Evolutionary conservation across 129 eudicot species (phyloP), one percentile per base, ranked within the genome.

Genomic region (Lonicera japonica): DNA sequence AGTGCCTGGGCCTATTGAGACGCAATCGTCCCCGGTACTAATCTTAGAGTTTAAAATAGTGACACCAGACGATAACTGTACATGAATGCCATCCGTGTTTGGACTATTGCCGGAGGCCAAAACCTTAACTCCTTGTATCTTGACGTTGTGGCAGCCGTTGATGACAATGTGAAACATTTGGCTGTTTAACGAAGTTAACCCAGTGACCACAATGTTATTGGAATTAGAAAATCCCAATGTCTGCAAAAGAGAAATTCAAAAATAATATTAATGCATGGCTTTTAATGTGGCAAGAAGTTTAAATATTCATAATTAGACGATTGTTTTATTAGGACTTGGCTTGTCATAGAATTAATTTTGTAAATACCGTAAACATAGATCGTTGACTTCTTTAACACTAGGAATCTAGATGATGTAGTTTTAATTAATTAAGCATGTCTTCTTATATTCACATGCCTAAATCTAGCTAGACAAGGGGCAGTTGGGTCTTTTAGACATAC

Each of bases 51-150:
- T 74, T 18, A 68, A 17, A 7, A 90, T 74, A 5, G 79, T 56
- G 45, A 90, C 86, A 8, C 56, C 74, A 0, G 86, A 73, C 15
- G 97, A 90, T 8, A 59, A 46, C 47, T 73, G 80, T 2, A 90
- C 68, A 60, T 90, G 97, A 25, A 86, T 83, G 11, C 97, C 95
- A 47, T 89, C 95, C 0, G 97, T 86, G 60, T 86, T 89, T 0
- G 91, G 95, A 63, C 95, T 89, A 47, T 72, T 66, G n/a, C 74
- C 79, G 0, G 88, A 71, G 2, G 97, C 91, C 16, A 73, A 65
- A 8, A 83, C 69, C 63, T 57, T 83, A 23, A 75, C 68, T 3
- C 83, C 85, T 43, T 65, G 60, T 15, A 86, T 21, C 43, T 23
- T 78, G 13, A 79, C 77, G 25, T 86, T 83, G 8, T 55, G 39